These are phyloP conservation scores for Trichopus zeylanicus DNA, from an alignment of 116 monocot genomes.

Conservation along the genomic window DNA sequence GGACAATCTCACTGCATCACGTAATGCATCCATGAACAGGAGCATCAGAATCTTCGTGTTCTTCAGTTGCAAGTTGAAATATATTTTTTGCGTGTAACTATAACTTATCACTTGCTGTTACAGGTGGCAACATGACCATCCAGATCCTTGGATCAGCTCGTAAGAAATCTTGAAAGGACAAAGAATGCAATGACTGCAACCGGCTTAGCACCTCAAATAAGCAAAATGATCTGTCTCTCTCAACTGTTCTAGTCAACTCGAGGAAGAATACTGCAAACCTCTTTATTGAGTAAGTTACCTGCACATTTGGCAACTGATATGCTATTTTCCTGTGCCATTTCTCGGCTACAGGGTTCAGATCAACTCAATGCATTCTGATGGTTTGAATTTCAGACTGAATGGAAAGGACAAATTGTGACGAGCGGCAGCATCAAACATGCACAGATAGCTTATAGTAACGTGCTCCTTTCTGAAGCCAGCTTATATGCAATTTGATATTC, in stretches of 20 bases:
- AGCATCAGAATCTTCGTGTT: not conserved
- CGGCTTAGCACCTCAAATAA: conserved; percentile 15
- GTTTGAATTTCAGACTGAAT: no score
- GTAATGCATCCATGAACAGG: not conserved
- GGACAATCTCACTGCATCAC: no score
- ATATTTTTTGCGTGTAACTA: not conserved
- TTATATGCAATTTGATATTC: no score
- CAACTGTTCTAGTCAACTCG: conserved; percentile 44
- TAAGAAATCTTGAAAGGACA: conserved; percentile 19
- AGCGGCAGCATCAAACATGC: no score
- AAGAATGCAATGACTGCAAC: not conserved
- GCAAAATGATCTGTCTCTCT: conserved; percentile 46
- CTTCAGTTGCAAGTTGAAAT: not conserved
- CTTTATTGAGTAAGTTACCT: not conserved
- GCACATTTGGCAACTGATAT: not conserved
- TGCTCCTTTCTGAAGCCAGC: no score
- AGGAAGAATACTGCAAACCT: conserved; percentile 28
- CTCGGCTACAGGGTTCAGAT: no score
- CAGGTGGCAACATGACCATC: conserved; percentile 76
- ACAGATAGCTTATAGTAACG: no score
- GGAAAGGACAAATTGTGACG: no score
- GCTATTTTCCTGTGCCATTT: no score
- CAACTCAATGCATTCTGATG: no score
- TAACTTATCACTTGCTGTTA: not conserved
- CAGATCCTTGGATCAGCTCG: conserved; percentile 48